Evolutionary conservation across 805 yeast species (phyloP).

Genomic region (Wickerhamiella allomyrinae): DNA sequence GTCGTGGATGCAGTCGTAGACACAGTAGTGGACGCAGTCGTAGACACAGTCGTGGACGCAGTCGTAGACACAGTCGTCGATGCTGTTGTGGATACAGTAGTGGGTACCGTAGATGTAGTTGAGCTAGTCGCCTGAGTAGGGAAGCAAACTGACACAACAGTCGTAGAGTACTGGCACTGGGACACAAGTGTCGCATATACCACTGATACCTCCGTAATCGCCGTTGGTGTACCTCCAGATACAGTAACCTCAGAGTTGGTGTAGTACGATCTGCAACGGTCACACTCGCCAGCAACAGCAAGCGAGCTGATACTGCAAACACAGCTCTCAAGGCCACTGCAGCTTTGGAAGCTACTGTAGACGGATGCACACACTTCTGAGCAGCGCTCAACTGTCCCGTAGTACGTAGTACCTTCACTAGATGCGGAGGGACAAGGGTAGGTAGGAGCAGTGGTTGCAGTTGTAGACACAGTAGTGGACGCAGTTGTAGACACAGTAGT

Average conservation of each 20-base stretch:
- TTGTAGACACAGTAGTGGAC: neutral
- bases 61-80: neutral
- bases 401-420: neutral
- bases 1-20: neutral
- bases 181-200: slow-evolving; percentile 5
- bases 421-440: neutral
- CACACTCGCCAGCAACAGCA: slow-evolving; percentile 9
- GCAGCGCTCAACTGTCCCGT: slow-evolving; percentile 5
- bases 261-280: no score
- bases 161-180: slow-evolving; percentile 7
- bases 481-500: no score
- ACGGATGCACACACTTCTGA: slow-evolving; percentile 8
- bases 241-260: neutral
- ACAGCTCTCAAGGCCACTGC: neutral
- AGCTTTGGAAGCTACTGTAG: slow-evolving; percentile 1
- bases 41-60: neutral
- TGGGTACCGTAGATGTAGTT: neutral
- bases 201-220: slow-evolving; percentile 6
- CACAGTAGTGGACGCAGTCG: neutral
- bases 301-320: slow-evolving; percentile 6
- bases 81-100: neutral
- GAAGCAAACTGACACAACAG: slow-evolving; percentile 5
- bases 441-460: neutral
- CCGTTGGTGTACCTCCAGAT: neutral
- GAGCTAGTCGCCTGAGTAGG: neutral